phyloP scores from a whole-genome alignment of 257 asterid species.

The Solanum pinnatisectum region DNA sequence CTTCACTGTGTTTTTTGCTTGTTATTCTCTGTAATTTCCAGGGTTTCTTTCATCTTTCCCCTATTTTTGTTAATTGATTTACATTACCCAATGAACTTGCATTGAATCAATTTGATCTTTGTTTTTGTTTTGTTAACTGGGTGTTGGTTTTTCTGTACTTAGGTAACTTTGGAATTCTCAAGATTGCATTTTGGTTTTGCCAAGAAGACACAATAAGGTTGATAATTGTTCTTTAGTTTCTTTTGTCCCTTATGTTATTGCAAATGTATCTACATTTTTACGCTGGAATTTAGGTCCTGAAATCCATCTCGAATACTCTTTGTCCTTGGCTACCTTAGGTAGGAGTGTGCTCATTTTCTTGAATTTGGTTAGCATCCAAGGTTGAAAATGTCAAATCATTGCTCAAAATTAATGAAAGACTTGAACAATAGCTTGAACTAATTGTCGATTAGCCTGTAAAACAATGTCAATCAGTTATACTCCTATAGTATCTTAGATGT shows the following conservation, averaged over 20 bases:
- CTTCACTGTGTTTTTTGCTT: background rate
- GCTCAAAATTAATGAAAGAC: background rate
- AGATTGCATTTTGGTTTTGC: background rate
- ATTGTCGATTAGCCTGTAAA: background rate
- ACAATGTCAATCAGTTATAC: background rate
- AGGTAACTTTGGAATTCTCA: background rate
- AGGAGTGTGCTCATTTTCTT: background rate
- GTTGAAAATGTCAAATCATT: background rate
- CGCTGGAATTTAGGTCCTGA: background rate
- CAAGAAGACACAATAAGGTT: background rate
- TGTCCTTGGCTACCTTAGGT: background rate
- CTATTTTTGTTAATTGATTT: background rate
- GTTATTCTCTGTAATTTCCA: background rate
- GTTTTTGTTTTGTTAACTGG: background rate
- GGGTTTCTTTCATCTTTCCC: background rate
- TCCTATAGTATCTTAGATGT: background rate
- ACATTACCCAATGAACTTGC: background rate
- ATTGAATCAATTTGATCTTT: background rate
- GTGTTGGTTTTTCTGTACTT: background rate
- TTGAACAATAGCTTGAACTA: background rate
- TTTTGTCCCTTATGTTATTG: background rate
- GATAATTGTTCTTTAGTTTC: background rate
- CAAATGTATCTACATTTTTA: background rate
- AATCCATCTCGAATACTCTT: background rate
- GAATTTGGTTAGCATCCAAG: background rate